Base-by-base conservation (phyloP, 257 asterid genomes). In the Gardenia jasminoides region DNA sequence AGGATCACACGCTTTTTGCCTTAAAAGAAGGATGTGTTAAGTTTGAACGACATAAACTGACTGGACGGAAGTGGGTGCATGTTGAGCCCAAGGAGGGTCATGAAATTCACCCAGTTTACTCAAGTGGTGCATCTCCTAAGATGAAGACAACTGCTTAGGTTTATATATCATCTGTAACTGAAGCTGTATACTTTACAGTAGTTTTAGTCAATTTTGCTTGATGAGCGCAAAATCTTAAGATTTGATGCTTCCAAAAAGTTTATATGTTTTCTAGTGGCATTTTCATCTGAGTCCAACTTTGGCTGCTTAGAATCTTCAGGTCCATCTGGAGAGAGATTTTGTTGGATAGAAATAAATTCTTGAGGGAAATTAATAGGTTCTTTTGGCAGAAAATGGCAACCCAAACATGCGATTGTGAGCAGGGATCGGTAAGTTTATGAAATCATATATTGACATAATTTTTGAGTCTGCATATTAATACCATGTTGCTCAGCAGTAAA, bases 11-110 rank as follows among this genome's bases (percentile, higher is more conserved):
- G 2, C 87, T 94, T 24, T 94, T 88, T 68, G 97, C 99, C 70
- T 72, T 94, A 47, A 94, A 90, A 86, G 97, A 93, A 90, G 97
- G 99, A 1, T 64, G 86, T 17, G 98, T 91, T 74, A 94, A 90
- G 83, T 94, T 94, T 80, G 99, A 94, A 87, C 84, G 75, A 7
- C 80, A 89, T 90, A 36, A 36, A 36, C 41, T 36, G 87, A 94
- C 92, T 3, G 93, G 94, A 10, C 99, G 98, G 65, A 93, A 91
- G 84, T 94, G 99, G 99, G 88, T 94, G 84, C 97, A 93, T 78
- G 97, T 94, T 48, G 97, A 88, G 84, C 99, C 98, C 20, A 91
- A 88, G 89, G 96, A 91, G 24, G 99, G 98, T 16, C 84, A 88
- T 75, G 89, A 88, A 28, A 66, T 93, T 77, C 99, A 94, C 78